Conservation (phyloP, 2,329 filamentous ascomycete species). For the Ascochyta koolunga region DNA sequence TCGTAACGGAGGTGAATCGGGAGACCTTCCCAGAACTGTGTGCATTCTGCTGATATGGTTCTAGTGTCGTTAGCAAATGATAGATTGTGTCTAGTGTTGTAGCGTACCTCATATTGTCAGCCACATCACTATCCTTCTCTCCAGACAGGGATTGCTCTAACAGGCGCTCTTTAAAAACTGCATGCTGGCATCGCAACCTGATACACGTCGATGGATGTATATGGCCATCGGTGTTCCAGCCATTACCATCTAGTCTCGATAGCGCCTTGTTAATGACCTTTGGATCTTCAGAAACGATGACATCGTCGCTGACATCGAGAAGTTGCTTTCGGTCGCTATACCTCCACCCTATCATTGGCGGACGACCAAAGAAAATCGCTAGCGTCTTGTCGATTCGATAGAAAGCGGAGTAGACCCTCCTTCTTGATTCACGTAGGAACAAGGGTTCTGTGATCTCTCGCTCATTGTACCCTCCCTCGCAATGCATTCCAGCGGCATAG, state of each 20-base stretch:
- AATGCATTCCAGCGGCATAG: constrained; percentile 44
- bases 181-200: constrained; percentile 34
- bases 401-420: constrained; percentile 36
- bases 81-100: too few relatives aligned
- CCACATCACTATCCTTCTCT: constrained; percentile 35
- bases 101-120: constrained; percentile 38
- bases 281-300: constrained; percentile 32
- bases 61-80: constrained; percentile 20
- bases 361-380: constrained; percentile 44
- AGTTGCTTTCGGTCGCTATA: constrained; percentile 42
- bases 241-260: constrained; percentile 35
- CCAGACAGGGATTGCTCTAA: constrained; percentile 43
- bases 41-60: constrained; percentile 35
- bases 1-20: constrained; percentile 44
- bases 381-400: constrained; percentile 44
- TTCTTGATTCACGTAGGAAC: constrained; percentile 41
- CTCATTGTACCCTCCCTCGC: constrained; percentile 37
- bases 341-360: constrained; percentile 43
- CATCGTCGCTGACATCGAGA: constrained; percentile 41
- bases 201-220: constrained; percentile 37
- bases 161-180: constrained; percentile 40
- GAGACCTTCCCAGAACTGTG: constrained; percentile 35
- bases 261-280: constrained; percentile 33
- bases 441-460: constrained; percentile 28
- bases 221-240: constrained; percentile 40